Conservation (phyloP, 441 rosid genomes). For the Corymbia citriodora region DNA sequence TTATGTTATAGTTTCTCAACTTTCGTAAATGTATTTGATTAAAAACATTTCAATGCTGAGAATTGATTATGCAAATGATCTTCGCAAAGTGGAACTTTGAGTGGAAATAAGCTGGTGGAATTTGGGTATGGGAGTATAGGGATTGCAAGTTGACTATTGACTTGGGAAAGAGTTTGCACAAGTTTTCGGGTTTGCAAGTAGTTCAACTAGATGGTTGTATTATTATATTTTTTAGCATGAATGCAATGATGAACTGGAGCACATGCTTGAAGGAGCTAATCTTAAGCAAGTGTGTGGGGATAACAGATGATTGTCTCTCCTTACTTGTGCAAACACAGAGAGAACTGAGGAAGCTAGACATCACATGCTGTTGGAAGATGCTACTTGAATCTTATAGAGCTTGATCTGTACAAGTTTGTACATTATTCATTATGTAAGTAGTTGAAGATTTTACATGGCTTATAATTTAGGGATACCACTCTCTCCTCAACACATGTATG, state of each 20-base stretch:
- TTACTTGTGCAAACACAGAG: slow-evolving; percentile 14
- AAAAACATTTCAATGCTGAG: too few relatives aligned
- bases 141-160: background rate
- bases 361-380: slow-evolving; percentile 18
- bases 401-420: too few relatives aligned
- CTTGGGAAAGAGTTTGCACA: slow-evolving; percentile 6
- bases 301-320: slow-evolving; percentile 26
- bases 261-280: slow-evolving; percentile 20
- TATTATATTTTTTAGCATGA: slow-evolving; percentile 13
- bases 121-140: too few relatives aligned
- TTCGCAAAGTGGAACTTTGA: too few relatives aligned
- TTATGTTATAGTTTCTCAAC: too few relatives aligned
- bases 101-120: too few relatives aligned
- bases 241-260: slow-evolving; percentile 15
- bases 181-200: slow-evolving; percentile 12
- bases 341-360: slow-evolving; percentile 22
- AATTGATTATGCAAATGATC: too few relatives aligned
- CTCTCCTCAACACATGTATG: background rate
- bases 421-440: too few relatives aligned
- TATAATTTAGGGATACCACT: background rate
- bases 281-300: slow-evolving; percentile 26
- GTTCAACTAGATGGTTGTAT: slow-evolving; percentile 19
- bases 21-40: too few relatives aligned
- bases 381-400: too few relatives aligned
- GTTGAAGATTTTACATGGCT: too few relatives aligned